Conservation (phyloP, 108 stramenopile genomes). For the Pseudonitzschia multistriata region DNA sequence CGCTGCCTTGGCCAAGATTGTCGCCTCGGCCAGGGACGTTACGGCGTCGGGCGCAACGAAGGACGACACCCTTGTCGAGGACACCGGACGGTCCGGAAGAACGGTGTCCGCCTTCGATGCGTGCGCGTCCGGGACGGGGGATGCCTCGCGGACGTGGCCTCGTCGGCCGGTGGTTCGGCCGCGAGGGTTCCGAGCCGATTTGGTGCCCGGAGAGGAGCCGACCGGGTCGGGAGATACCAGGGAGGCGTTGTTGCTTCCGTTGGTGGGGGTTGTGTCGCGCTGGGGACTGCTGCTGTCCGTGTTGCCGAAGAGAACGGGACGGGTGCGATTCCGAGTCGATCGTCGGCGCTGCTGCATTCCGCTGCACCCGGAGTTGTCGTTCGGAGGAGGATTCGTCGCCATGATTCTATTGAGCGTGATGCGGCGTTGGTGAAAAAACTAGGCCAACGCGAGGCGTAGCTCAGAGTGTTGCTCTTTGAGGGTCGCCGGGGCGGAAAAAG, state of each 20-base stretch:
- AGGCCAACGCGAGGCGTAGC: too few relatives aligned
- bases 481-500: too few relatives aligned
- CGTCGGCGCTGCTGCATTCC: not conserved
- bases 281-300: not conserved
- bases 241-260: too few relatives aligned
- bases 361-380: not conserved
- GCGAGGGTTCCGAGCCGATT: not conserved
- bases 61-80: not conserved
- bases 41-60: not conserved
- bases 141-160: too few relatives aligned
- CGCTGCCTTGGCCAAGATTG: not conserved
- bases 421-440: too few relatives aligned
- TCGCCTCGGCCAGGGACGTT: not conserved
- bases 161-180: not conserved
- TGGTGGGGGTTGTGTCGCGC: not conserved
- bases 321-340: not conserved
- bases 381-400: not conserved
- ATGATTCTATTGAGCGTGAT: not conserved
- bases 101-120: not conserved
- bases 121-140: not conserved
- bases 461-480: too few relatives aligned
- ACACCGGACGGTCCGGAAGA: not conserved
- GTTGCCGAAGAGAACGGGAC: not conserved
- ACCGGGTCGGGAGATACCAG: not conserved
- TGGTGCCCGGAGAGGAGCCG: not conserved